phyloP scores from a whole-genome alignment of 2,329 filamentous ascomycete species.

The Fusarium newnesense region DNA sequence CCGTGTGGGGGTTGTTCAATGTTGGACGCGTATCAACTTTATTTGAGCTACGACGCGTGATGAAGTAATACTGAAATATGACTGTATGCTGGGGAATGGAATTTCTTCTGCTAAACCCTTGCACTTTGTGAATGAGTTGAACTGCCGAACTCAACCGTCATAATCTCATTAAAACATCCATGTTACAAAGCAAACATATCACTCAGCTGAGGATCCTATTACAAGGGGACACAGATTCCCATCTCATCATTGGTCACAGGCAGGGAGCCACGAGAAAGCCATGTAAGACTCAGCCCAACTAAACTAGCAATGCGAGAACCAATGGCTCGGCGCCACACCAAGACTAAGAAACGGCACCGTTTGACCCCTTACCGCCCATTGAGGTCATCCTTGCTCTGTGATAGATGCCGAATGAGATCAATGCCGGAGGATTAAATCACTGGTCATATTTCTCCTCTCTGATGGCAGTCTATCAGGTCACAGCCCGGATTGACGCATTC shows the following conservation, averaged over 20 bases:
- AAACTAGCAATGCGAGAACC: slow-evolving; percentile 28
- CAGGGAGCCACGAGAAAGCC: slow-evolving; percentile 33
- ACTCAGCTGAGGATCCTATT: slow-evolving; percentile 21
- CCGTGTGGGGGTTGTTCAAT: slow-evolving; percentile 9
- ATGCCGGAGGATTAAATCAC: slow-evolving; percentile 9
- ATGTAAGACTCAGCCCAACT: slow-evolving; percentile 40
- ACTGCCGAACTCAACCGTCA: neutral
- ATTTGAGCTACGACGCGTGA: neutral
- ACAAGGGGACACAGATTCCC: slow-evolving; percentile 6
- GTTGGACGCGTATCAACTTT: neutral
- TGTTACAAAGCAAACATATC: neutral
- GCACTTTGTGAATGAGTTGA: neutral
- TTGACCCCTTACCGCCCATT: slow-evolving; percentile 19
- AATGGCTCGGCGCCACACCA: slow-evolving; percentile 34
- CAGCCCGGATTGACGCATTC: slow-evolving; percentile 22
- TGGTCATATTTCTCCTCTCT: slow-evolving; percentile 4
- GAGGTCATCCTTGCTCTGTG: neutral
- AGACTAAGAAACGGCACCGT: slow-evolving; percentile 15
- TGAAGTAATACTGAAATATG: neutral
- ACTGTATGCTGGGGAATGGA: neutral
- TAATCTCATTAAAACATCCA: neutral
- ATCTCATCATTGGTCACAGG: slow-evolving; percentile 16
- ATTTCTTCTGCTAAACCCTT: neutral
- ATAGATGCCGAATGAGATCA: slow-evolving; percentile 2
- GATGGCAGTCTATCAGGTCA: slow-evolving; percentile 6